phyloP scores from a whole-genome alignment of 176 grass and related monocot genomes.

The Tuctoria greenei region DNA sequence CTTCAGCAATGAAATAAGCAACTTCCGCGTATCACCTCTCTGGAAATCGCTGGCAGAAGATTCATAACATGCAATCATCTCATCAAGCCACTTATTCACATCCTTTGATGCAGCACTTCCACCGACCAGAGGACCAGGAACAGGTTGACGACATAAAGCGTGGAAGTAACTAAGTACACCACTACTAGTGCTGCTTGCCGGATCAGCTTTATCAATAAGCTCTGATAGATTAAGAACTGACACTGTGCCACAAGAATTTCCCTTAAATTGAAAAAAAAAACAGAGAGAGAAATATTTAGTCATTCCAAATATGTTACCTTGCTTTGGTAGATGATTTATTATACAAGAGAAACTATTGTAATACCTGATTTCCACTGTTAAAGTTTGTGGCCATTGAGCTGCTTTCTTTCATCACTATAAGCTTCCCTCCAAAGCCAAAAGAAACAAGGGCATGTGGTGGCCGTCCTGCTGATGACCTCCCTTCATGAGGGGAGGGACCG shows the following conservation, averaged over 20 bases:
- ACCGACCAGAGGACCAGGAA: constrained; percentile 91
- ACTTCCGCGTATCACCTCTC: constrained; percentile 61
- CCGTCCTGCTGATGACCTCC: constrained; percentile 65
- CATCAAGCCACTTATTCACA: constrained; percentile 95
- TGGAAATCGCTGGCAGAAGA: constrained; percentile 53
- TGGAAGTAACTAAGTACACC: constrained; percentile 65
- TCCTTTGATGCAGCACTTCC: constrained; percentile 85
- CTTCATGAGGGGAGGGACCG: constrained; percentile 51
- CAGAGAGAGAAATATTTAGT: constrained; percentile 24
- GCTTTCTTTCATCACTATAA: constrained; percentile 77
- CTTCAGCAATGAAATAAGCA: constrained; percentile 90
- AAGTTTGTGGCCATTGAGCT: constrained; percentile 55
- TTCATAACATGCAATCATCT: constrained; percentile 65
- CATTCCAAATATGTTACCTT: constrained; percentile 26
- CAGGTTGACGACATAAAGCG: constrained; percentile 64
- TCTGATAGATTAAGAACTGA: constrained; percentile 85
- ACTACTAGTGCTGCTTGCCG: constrained; percentile 50
- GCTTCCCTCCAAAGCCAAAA: constrained; percentile 92
- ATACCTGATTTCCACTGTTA: constrained; percentile 67
- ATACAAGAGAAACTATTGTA: constrained; percentile 7
- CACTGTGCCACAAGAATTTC: constrained; percentile 41
- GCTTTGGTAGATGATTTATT: constrained; percentile 1
- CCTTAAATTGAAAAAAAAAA: constrained; percentile 50
- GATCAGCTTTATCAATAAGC: constrained; percentile 59
- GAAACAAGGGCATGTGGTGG: constrained; percentile 79